phyloP scores from a whole-genome alignment of 2,329 filamentous ascomycete species.

The Aspergillus piperis region DNA sequence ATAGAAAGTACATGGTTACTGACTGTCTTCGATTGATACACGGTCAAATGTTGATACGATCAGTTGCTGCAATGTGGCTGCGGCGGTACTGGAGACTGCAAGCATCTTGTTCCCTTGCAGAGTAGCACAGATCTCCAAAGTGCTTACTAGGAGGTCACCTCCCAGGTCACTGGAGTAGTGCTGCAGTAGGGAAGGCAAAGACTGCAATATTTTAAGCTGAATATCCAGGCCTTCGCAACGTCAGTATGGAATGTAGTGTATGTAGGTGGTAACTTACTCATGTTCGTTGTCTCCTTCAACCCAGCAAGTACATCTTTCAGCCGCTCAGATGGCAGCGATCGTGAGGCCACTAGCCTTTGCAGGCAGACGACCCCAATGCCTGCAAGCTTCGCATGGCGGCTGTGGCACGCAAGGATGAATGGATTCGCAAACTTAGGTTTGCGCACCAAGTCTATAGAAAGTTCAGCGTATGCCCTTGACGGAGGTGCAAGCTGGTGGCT shows the following conservation, averaged over 20 bases:
- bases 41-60: constrained; percentile 93
- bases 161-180: constrained; percentile 83
- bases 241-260: constrained; percentile 23
- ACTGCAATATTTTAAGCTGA: constrained; percentile 93
- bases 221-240: constrained; percentile 68
- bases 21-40: constrained; percentile 78
- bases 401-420: constrained; percentile 89
- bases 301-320: constrained; percentile 86
- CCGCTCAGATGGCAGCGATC: constrained; percentile 74
- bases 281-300: constrained; percentile 73
- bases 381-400: constrained; percentile 87
- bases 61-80: constrained; percentile 93
- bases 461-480: constrained; percentile 25
- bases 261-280: constrained; percentile 56
- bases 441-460: constrained; percentile 71
- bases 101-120: constrained; percentile 89
- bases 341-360: constrained; percentile 81
- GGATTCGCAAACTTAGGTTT: constrained; percentile 84
- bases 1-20: constrained; percentile 33
- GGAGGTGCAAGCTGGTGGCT: neutral
- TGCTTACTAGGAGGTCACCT: constrained; percentile 76
- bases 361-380: constrained; percentile 84
- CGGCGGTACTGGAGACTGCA: constrained; percentile 92
- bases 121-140: constrained; percentile 87
- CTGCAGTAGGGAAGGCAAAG: constrained; percentile 82